Evolutionary conservation across 2,329 filamentous ascomycete species (phyloP).

Genomic region (Nectriaceae sp.): DNA sequence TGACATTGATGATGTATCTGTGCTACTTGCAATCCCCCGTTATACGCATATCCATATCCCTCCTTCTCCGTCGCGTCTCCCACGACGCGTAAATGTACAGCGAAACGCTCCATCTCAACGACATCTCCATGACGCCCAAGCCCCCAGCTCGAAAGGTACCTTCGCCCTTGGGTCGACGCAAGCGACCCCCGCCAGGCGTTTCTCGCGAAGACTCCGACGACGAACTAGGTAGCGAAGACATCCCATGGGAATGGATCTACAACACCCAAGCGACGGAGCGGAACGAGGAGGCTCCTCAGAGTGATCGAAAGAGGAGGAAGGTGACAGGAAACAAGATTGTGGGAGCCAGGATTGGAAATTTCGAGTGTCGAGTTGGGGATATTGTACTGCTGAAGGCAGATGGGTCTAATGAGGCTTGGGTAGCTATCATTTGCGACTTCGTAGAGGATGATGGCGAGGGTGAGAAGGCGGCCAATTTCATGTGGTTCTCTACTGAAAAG

Average conservation of each 20-base stretch:
- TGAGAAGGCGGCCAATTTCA: conserved; percentile 80
- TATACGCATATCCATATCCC: conserved; percentile 22
- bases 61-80: conserved; percentile 29
- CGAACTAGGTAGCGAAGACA: conserved; percentile 74
- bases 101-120: neutral
- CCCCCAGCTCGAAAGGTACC: conserved; percentile 15
- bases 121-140: conserved; percentile 26
- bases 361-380: conserved; percentile 81
- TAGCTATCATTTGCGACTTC: conserved; percentile 86
- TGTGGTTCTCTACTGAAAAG: conserved; percentile 94
- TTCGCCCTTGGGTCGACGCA: conserved; percentile 20
- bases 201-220: conserved; percentile 83
- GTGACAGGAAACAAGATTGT: conserved; percentile 58
- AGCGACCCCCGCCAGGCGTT: conserved; percentile 51
- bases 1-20: too few species aligned
- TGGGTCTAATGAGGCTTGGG: conserved; percentile 85
- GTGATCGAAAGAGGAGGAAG: conserved; percentile 39
- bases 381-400: conserved; percentile 86
- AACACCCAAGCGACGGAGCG: conserved; percentile 34
- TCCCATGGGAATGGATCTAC: conserved; percentile 82
- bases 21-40: conserved; percentile 1
- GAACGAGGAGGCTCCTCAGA: conserved; percentile 27
- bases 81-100: conserved; percentile 28
- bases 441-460: conserved; percentile 65
- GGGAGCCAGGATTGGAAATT: conserved; percentile 79